Base-by-base conservation (phyloP, 495 filamentous ascomycete species). In the Talaromyces ruber region DNA sequence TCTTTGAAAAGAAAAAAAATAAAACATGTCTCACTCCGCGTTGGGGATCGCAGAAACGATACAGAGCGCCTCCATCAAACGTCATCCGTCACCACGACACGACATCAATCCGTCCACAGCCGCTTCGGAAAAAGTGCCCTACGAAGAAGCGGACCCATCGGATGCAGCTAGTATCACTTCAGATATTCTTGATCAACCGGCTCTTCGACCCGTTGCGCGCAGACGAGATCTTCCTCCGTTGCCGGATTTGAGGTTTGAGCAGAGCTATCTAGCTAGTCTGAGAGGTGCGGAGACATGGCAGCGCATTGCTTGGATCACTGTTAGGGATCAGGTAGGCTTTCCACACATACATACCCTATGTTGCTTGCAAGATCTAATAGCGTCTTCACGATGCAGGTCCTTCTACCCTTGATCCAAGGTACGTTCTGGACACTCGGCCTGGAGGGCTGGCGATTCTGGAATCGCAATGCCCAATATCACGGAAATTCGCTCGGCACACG, bases 161-260 rank as follows among this genome's bases (percentile, higher is more conserved):
- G 76, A 79, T 25, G 68, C 76, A 39, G 72, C 65, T 62, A 79
- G 75, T 63, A 73, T 81, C 34, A 65, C 76, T 18, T 78, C 78
- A 30, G 74, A 79, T 62, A 62, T 81, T 34, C 71, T 81, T 16
- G 73, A 79, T 51, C 69, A 77, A 60, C 81, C 77, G 59, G 79
- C 84, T 47, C 67, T 89, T 59, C 77, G 74, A 57, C 81, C 85
- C 2, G 58, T 74, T 28, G 75, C 81, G 12, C 79, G 85, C n/a
- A 76, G 68, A 60, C 72, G 72, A 60, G 82, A 74, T 37, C 84
- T 96, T 62, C 91, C 90, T 58, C 93, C 95, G 1, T 75, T 98
- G 67, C 94, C 94, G 1, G 94, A 98, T 74, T 75, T 98, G 65
- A 81, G 94, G 57, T 98, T 98, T 73, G 94, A 98, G 78, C 94